Evolutionary conservation across 202 grass and related monocot species (phyloP), one percentile per base, ranked within the genome.

Genomic region (Hordeum pubiflorum): DNA sequence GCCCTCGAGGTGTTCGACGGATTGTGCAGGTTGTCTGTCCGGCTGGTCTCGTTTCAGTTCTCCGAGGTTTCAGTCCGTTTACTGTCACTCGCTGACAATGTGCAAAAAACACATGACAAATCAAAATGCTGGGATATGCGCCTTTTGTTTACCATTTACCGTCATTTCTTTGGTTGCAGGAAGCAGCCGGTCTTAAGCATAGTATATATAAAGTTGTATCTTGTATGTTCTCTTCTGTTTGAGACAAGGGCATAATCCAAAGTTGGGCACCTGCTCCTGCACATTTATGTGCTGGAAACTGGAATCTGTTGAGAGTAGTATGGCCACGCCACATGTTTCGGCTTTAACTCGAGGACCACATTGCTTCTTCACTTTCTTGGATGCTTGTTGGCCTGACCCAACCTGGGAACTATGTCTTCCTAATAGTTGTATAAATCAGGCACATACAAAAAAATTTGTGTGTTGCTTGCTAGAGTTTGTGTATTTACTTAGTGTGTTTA

Each of bases 201-300:
- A 36, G 75, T 64, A 46, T 64, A 48, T 17, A 48, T 48, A 17
- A 48, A 48, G 44, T 48, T 48, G 44, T 48, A 43, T 43, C n/a
- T 10, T 68, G 10, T 44, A 44, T 36, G 6, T 9, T 80, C n/a
- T 81, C 56, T 56, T 76, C 43, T 56, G 41, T 24, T 85, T 63
- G 64, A 31, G 20, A 58, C 41, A 77, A 48, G 57, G 78, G 48
- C 66, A 46, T 32, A 74, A 56, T 61, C 31, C 65, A 86, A 73
- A 50, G 46, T 61, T 41, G 61, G 58, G 40, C 27, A n/a, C n/a
- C 14, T 68, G 21, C 44, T 48, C 44, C 46, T 50, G 46, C 46
- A 50, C 46, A 17, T 17, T 17, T 17, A 50, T 6, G 46, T 50
- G 46, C 0, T 50, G 14, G 46, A 50, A 50, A 50, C 46, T 50